Evolutionary conservation across 1,139 yeast genomes (phyloP), one percentile per base, ranked within the genome.

Genomic region (Meyerozyma carpophila): DNA sequence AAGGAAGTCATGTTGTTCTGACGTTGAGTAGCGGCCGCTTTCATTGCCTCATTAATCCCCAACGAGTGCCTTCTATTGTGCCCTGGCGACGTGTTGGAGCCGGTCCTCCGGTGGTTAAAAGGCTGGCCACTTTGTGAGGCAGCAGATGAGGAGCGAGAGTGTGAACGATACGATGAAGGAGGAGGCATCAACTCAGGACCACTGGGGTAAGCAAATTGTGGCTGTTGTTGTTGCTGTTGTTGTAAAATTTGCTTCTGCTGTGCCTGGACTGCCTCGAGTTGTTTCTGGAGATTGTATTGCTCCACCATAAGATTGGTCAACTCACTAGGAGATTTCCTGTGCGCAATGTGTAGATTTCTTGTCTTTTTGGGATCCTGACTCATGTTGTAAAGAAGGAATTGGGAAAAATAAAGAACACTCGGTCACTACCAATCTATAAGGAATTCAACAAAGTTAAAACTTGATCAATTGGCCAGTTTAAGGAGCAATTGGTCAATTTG

Each of bases 241-340:
- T 81, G 83, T 53, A 88, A 63, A 47, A 90, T 77, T 58, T 88
- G 96, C 61, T 89, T 93, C 60, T 87, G 96, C 61, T 91, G 96
- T 14, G 87, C 91, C 61, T 90, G 96, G 4, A 88, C 95, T 52
- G 82, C 77, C 57, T 91, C 97, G 66, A 90, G 74, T 62, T 91
- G 97, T 55, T 94, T 89, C 63, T 91, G 97, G 47, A 93, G 75
- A 50, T 93, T 90, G 63, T 91, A 81, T 61, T 90, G 97, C 63
- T 90, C 96, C 55, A 87, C 82, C 96, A 93, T 91, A 51, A 93
- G 72, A 46, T 87, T 87, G n/a, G 98, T 91, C 62, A 93, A 75
- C 62, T 93, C 98, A 53, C 93, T 82, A 21, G 97, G 97, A 4
- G 97, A 86, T 49, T 96, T 77, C 58, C 98, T 78, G 59, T 91